Percentiles rank a stretch among this genome's conserved stretches.
These are phyloP conservation scores for Inga laurina DNA, from an alignment of 306 rosid species.

Conservation along the genomic window DNA sequence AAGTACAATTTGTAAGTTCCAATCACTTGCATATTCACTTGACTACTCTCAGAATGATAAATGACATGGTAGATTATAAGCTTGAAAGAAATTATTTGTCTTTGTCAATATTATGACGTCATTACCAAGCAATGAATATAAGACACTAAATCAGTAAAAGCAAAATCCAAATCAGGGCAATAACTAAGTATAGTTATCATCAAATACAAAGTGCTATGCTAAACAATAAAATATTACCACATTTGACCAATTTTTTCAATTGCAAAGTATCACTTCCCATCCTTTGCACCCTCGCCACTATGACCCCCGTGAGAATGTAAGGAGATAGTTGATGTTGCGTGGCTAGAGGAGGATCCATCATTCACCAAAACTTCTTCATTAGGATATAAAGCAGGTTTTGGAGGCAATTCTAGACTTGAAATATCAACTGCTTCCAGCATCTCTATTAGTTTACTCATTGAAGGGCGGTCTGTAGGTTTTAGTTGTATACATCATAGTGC, in stretches of 20 bases:
- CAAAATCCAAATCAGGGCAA: neutral
- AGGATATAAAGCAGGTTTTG: slow-evolving; percentile 23
- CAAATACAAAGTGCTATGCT: neutral
- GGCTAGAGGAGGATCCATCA: neutral
- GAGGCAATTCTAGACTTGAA: slow-evolving; percentile 26
- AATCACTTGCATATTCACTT: too few species aligned
- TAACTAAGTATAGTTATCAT: neutral
- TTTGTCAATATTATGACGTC: neutral
- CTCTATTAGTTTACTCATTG: too few species aligned
- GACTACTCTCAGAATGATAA: too few species aligned
- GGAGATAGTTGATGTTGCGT: neutral
- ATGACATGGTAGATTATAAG: neutral
- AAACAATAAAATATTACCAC: neutral
- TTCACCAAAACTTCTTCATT: neutral
- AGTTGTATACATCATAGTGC: too few species aligned
- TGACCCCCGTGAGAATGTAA: neutral
- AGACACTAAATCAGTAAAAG: neutral
- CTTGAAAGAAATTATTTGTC: neutral
- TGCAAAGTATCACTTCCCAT: neutral
- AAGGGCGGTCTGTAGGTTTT: too few species aligned
- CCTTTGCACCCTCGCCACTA: neutral
- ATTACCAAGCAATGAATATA: neutral
- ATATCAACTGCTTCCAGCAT: too few species aligned
- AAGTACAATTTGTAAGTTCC: too few species aligned
- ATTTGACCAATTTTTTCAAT: neutral